Evolutionary conservation across 2,329 filamentous ascomycete genomes (phyloP), one percentile per base, ranked within the genome.

Genomic region (Diplodia mutila): DNA sequence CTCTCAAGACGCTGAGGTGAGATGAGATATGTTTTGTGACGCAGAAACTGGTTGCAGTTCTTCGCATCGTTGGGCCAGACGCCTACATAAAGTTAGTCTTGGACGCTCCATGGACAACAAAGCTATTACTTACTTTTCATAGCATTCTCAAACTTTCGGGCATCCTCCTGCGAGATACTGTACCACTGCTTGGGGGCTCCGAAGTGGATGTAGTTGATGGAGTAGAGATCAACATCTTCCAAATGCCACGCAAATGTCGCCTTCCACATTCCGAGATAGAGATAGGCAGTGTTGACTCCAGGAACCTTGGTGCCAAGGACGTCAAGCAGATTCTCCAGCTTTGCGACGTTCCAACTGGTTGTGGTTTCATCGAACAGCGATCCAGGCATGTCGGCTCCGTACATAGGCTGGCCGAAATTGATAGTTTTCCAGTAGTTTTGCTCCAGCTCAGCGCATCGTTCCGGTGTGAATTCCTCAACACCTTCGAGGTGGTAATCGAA

Each of bases 231-330:
- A 51, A 99, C 94, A 77, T 99, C 95, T 78, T 99, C 95, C 65
- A 99, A 82, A 85, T 99, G 95, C 95, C 95, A 99, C 9, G 95
- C 95, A 78, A 99, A 99, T 0, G 95, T 98, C 14, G 95, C 94
- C 80, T 98, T 98, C 95, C 95, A 99, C 95, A 99, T 99, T 52
- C 95, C 95, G 69, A 99, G 85, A 76, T 99, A 99, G 1, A 99
- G 87, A 76, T 99, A 99, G 1, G 95, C 94, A 1, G 94, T 99
- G 75, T 99, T 99, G 75, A 99, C 96, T 72, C 95, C 95, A 3
- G 95, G 96, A 9, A 99, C 93, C 73, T 97, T 97, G 67, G 93
- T 94, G 7, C 95, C 95, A 1, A 99, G 85, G 4, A 97, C 92
- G 78, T 99, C 95, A 48, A 99, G 86, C 67, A 99, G 82, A 73